Evolutionary conservation across 2,329 filamentous ascomycete genomes (phyloP).

Genomic region (Alternaria solani): DNA sequence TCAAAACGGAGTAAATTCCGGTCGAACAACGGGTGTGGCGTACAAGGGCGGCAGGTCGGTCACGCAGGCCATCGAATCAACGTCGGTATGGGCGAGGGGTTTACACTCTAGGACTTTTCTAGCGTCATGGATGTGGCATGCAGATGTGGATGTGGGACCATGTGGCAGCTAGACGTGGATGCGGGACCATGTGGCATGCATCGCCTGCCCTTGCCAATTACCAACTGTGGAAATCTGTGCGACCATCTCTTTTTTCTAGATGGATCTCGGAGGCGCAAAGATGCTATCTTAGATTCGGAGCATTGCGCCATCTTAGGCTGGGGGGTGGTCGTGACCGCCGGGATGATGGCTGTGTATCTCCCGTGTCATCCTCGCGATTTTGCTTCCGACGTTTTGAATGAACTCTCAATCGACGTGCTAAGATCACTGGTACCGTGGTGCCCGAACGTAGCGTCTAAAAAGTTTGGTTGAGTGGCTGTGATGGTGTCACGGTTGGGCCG

Average conservation of each 20-base stretch:
- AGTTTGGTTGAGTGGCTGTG: neutral
- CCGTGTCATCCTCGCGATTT: constrained; percentile 20
- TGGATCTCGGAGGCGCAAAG: constrained; percentile 3
- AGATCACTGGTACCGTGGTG: neutral
- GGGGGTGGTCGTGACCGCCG: constrained; percentile 9
- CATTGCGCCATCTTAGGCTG: constrained; percentile 21
- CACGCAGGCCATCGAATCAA: constrained; percentile 16
- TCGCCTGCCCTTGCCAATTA: neutral
- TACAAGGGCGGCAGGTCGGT: constrained; percentile 15
- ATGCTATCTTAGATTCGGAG: constrained; percentile 18
- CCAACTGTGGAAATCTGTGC: constrained; percentile 9
- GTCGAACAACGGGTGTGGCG: constrained; percentile 25
- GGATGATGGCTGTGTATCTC: constrained; percentile 10
- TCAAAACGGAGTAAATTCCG: constrained; percentile 64
- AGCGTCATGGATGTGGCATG: constrained; percentile 21
- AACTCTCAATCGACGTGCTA: constrained; percentile 3
- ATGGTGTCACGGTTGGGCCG: neutral
- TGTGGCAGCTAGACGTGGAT: constrained; percentile 5
- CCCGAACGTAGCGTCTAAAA: neutral
- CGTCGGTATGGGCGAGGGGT: constrained; percentile 2
- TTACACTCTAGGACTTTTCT: constrained; percentile 33
- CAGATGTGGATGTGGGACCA: constrained; percentile 4
- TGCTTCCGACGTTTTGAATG: constrained; percentile 19
- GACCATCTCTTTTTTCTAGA: constrained; percentile 1
- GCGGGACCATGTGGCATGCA: constrained; percentile 6